These are phyloP conservation scores for Truncatella angustata DNA, from an alignment of 2,329 filamentous ascomycete species.

Conservation along the genomic window DNA sequence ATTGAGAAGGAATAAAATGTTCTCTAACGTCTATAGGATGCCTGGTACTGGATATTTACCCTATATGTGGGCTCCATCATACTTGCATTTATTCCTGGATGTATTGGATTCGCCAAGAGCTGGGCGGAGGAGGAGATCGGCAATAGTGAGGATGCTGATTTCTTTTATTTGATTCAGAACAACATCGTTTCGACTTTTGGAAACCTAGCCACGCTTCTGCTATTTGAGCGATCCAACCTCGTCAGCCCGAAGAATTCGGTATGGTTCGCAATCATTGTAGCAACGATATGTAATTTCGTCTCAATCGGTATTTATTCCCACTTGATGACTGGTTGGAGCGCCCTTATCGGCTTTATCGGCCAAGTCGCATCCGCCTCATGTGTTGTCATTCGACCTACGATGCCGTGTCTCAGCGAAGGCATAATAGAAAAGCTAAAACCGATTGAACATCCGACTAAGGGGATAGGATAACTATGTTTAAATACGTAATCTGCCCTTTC, in stretches of 20 bases:
- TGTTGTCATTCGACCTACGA: not conserved
- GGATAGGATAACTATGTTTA: too few relatives aligned
- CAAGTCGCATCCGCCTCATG: not conserved
- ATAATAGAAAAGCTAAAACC: too few relatives aligned
- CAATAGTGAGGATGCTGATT: not conserved
- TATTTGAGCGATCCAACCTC: not conserved
- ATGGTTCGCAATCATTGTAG: not conserved
- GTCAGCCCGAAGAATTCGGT: not conserved
- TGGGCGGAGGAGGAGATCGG: not conserved
- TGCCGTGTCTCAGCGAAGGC: too few relatives aligned
- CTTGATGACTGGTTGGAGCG: not conserved
- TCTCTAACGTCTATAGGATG: not conserved
- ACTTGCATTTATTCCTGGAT: not conserved
- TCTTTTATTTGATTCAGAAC: not conserved
- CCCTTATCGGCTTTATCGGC: not conserved
- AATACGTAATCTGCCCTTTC: too few relatives aligned
- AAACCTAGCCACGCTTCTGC: not conserved
- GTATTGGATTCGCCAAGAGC: not conserved
- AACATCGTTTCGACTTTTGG: not conserved
- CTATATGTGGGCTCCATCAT: not conserved
- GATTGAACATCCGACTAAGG: too few relatives aligned
- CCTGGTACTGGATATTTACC: not conserved
- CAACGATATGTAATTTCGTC: not conserved
- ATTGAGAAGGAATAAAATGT: too few relatives aligned
- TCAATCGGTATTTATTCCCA: not conserved